phyloP scores from a whole-genome alignment of 2,329 filamentous ascomycete species.

The Penicillium crustosum region DNA sequence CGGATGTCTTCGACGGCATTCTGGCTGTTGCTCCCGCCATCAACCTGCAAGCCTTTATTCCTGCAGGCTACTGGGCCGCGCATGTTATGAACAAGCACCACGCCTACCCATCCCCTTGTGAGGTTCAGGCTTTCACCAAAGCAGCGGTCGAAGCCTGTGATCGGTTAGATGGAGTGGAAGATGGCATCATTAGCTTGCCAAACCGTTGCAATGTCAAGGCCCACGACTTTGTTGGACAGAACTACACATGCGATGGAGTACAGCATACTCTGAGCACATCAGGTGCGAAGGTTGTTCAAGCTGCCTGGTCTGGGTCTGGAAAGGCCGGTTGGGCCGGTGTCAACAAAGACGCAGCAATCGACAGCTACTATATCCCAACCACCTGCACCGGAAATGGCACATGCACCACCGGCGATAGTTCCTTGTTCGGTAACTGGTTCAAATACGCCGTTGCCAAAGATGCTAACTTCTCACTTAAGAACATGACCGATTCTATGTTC shows the following conservation, averaged over 20 bases:
- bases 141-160: background rate
- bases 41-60: background rate
- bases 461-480: background rate
- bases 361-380: background rate
- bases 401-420: background rate
- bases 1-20: constrained; percentile 58
- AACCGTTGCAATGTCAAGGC: background rate
- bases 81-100: background rate
- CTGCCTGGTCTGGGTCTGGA: background rate
- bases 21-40: constrained; percentile 39
- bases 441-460: background rate
- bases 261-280: background rate
- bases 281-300: background rate
- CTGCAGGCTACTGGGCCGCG: background rate
- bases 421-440: background rate
- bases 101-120: background rate
- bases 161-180: background rate
- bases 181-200: background rate
- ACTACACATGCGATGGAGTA: background rate
- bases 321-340: background rate
- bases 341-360: background rate
- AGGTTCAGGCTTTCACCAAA: background rate
- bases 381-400: background rate
- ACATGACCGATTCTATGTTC: background rate
- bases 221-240: background rate